A percentile compares a stretch with the other conserved stretches of the same genome.
Evolutionary conservation across 306 rosid genomes (phyloP).

Genomic region (Vicia faba): DNA sequence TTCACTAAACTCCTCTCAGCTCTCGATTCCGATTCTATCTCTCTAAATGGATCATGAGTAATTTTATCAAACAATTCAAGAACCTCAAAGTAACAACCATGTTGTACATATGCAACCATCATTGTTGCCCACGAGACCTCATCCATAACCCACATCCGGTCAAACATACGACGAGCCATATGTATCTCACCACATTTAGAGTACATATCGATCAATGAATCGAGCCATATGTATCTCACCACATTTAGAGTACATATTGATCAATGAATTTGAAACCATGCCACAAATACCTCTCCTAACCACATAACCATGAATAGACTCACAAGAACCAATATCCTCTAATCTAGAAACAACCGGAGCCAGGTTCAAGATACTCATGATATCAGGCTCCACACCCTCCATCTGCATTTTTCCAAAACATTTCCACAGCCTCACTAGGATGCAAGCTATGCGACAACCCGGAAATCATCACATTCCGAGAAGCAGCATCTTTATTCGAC

Average conservation of each 20-base stretch:
- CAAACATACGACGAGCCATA: no score
- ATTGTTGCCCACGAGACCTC: constrained; percentile 62
- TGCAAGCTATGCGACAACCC: constrained; percentile 60
- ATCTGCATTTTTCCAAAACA: constrained; percentile 50
- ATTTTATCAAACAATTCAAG: constrained; percentile 45
- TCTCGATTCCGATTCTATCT: no score
- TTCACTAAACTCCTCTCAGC: no score
- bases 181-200: no score
- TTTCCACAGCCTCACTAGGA: constrained; percentile 47
- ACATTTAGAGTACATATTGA: no score
- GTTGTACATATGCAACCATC: constrained; percentile 61
- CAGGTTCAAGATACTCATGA: constrained; percentile 66
- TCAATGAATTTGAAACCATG: no score
- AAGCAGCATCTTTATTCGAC: constrained; percentile 52
- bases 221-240: no score
- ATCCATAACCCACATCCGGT: no score
- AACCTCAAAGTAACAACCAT: constrained; percentile 54
- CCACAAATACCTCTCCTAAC: no score
- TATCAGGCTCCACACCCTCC: constrained; percentile 48
- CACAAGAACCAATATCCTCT: constrained; percentile 53
- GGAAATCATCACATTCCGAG: constrained; percentile 69
- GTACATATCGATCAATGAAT: no score
- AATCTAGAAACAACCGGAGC: constrained; percentile 64
- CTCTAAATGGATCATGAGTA: no score
- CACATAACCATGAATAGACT: constrained; percentile 60